phyloP scores from a whole-genome alignment of 768 basidiomycete genomes.

The Russula abietina region DNA sequence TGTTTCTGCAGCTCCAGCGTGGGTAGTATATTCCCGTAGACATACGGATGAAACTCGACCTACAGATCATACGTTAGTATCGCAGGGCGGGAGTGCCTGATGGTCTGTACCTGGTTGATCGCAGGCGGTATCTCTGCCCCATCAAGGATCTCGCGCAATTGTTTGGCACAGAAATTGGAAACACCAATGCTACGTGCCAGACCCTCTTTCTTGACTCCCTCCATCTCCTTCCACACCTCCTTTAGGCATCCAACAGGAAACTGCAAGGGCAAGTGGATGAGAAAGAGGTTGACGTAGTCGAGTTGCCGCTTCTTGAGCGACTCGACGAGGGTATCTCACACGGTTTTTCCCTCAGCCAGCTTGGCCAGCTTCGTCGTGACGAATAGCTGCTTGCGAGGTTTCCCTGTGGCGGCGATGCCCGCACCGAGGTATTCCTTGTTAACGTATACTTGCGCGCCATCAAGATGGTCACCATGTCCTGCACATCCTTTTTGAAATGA shows the following conservation, averaged over 20 bases:
- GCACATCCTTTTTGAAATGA: constrained; percentile 30
- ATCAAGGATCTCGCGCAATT: constrained; percentile 41
- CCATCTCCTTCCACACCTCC: constrained; percentile 41
- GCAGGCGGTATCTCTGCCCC: constrained; percentile 42
- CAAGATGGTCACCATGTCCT: constrained; percentile 31
- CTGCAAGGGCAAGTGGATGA: constrained; percentile 37
- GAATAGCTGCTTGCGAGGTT: constrained; percentile 37
- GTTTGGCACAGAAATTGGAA: constrained; percentile 45
- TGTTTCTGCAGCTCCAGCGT: constrained; percentile 34
- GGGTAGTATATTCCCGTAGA: constrained; percentile 39
- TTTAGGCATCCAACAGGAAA: constrained; percentile 30
- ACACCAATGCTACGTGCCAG: constrained; percentile 42
- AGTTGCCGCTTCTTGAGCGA: constrained; percentile 40
- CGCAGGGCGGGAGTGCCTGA: not conserved
- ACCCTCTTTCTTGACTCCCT: constrained; percentile 39
- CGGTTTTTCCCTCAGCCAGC: constrained; percentile 32
- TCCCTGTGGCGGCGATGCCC: constrained; percentile 33
- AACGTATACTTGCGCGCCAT: constrained; percentile 36
- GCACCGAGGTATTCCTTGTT: constrained; percentile 38
- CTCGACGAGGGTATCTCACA: constrained; percentile 34
- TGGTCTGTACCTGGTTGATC: constrained; percentile 46
- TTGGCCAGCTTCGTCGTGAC: constrained; percentile 40
- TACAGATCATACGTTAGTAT: constrained; percentile 20
- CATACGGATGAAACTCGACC: constrained; percentile 52
- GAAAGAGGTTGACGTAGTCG: constrained; percentile 39